Conservation (phyloP, 1,284 basidiomycete species). For the Phylloporus gajari region DNA sequence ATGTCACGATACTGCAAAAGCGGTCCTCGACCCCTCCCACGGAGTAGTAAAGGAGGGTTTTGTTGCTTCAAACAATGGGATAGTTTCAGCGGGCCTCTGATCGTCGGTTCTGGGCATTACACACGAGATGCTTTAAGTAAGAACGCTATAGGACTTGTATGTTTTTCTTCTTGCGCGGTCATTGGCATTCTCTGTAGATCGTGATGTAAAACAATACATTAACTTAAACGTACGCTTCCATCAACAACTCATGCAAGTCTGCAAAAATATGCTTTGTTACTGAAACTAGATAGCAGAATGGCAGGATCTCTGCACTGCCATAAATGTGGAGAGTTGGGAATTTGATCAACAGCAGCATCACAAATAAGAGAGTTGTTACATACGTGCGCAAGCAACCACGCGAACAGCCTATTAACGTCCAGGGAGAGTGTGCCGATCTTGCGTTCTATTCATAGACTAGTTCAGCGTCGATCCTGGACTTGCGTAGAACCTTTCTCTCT, state of each 20-base stretch:
- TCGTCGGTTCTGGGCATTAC: neutral
- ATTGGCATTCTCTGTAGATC: neutral
- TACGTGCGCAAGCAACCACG: neutral
- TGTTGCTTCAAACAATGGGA: neutral
- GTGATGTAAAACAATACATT: neutral
- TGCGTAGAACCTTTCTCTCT: conserved; percentile 68
- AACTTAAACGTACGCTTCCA: neutral
- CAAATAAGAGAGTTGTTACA: conserved; percentile 13
- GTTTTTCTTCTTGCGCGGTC: neutral
- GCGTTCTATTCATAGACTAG: conserved; percentile 60
- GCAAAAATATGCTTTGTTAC: neutral
- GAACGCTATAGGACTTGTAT: neutral
- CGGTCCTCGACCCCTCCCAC: neutral
- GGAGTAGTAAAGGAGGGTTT: neutral
- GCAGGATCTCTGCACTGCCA: no score
- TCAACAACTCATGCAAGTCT: neutral
- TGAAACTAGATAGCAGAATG: no score
- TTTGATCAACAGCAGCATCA: neutral
- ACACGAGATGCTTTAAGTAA: neutral
- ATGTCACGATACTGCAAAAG: conserved; percentile 7
- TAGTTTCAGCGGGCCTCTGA: no score
- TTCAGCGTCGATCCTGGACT: conserved; percentile 70
- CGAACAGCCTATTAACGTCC: conserved; percentile 2
- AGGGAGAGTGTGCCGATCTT: neutral
- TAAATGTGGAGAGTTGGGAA: no score